A percentile compares a stretch with the other conserved stretches of the same genome.
Evolutionary conservation across 768 basidiomycete species (phyloP).

Genomic region (Calvatia gigantea): DNA sequence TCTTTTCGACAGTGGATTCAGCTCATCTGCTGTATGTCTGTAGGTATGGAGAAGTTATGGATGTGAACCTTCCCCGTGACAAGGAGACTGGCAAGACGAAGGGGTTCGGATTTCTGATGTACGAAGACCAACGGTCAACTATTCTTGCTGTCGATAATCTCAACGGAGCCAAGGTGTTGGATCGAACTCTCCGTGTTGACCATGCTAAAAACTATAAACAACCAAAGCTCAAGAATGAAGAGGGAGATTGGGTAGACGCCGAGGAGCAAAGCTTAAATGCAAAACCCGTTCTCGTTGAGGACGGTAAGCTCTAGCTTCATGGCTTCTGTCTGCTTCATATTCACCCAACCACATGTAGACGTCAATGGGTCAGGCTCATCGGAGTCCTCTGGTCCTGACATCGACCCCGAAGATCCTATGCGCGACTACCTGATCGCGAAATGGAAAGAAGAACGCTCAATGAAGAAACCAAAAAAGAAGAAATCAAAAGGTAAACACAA

Average conservation of each 20-base stretch:
- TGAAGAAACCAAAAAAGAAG: conserved; percentile 58
- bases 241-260: conserved; percentile 82
- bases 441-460: conserved; percentile 64
- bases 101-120: conserved; percentile 98
- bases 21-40: background rate
- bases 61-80: conserved; percentile 92
- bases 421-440: conserved; percentile 83
- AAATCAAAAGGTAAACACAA: conserved; percentile 68
- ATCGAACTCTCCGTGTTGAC: conserved; percentile 85
- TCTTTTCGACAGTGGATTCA: background rate
- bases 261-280: conserved; percentile 90
- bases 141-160: conserved; percentile 97
- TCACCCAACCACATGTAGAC: conserved; percentile 28
- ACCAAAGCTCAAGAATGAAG: conserved; percentile 66
- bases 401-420: conserved; percentile 99
- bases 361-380: conserved; percentile 64
- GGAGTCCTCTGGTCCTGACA: conserved; percentile 56
- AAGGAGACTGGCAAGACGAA: conserved; percentile 86
- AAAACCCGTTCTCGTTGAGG: conserved; percentile 59
- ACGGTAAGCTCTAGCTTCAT: conserved; percentile 38
- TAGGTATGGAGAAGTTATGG: conserved; percentile 96
- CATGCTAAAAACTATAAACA: conserved; percentile 93
- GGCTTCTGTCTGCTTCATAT: conserved; percentile 4
- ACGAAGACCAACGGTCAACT: conserved; percentile 96
- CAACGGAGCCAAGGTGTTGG: conserved; percentile 89